Base-by-base conservation (phyloP, 352 stramenopile genomes). In the Globisporangium uncinulatum region DNA sequence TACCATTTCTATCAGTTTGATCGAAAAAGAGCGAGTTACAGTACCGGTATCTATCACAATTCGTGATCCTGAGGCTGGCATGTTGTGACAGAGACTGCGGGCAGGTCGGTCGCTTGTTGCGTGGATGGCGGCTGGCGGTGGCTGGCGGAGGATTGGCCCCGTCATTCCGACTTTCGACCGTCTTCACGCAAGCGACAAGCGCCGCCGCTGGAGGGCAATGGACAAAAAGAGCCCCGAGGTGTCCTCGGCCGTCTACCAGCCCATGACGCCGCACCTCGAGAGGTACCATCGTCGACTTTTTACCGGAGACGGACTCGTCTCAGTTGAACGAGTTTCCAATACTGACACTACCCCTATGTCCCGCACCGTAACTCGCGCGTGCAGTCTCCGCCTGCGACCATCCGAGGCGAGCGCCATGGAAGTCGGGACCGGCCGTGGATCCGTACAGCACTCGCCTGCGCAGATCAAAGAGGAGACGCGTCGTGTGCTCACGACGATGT, bases 401-500 rank as follows among this genome's bases (percentile, higher is more conserved):
- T 75, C 67, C 6, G 65, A 60, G 14, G 65, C 59, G 45, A 80
- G 69, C 59, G 55, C 61, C 9, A 61, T 67, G 21, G 69, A 79
- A 49, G 47, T 67, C 57, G 66, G 61, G n/a, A 58, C 67, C 32
- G 41, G 48, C 15, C n/a, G 63, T 48, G 45, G 42, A 57, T 56
- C 70, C 62, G n/a, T 71, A 60, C 56, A 62, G 64, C 67, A 61
- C 7, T 66, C 59, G 44, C 41, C 75, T 32, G 61, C 71, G 52
- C 58, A 64, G 8, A 71, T 74, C 41, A 82, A 79, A 61, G 70
- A 77, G 60, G 70, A 69, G 21, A 56, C 55, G 45, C 73, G 62
- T 29, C 75, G 75, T 49, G 73, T 83, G 61, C 69, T 86, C 37
- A 79, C 70, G 60, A 76, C 74, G 59, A 66, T 81, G 56, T 79